Percentiles rank a stretch among this genome's conserved stretches.
Evolutionary conservation across 2,329 filamentous ascomycete genomes (phyloP).

Genomic region (Arthrobotrys musiformis): DNA sequence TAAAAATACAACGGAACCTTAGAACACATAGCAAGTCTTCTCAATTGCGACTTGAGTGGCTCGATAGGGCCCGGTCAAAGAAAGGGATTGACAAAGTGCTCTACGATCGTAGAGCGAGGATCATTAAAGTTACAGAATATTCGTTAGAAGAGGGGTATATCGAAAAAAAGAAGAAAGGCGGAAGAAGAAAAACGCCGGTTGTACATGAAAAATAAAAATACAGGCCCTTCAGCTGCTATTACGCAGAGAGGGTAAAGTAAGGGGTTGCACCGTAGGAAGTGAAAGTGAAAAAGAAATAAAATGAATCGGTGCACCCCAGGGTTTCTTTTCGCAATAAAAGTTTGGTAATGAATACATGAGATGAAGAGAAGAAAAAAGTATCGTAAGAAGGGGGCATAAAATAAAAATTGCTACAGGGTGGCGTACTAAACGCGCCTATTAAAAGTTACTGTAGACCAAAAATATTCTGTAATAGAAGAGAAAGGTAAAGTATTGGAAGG

Average conservation of each 20-base stretch:
- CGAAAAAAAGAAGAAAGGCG: constrained; percentile 6
- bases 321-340: constrained; percentile 1
- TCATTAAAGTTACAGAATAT: constrained; percentile 15
- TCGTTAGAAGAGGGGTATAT: constrained; percentile 20
- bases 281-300: constrained; percentile 23
- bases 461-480: constrained; percentile 24
- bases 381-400: constrained; percentile 35
- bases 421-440: constrained; percentile 37
- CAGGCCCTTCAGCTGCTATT: not conserved
- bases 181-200: constrained; percentile 13
- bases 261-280: constrained; percentile 22
- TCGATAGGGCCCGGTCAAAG: not conserved
- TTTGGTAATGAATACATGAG: constrained; percentile 19
- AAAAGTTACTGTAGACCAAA: constrained; percentile 20
- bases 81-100: not conserved
- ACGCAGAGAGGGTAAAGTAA: constrained; percentile 2
- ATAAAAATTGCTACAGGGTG: constrained; percentile 27
- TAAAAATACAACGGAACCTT: not conserved
- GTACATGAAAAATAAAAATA: constrained; percentile 9
- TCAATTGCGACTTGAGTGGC: not conserved
- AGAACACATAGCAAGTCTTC: not conserved
- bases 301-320: constrained; percentile 24
- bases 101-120: not conserved
- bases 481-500: constrained; percentile 15
- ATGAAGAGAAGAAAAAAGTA: constrained; percentile 21